A percentile compares a stretch with the other conserved stretches of the same genome.
phyloP scores from a whole-genome alignment of 1,284 basidiomycete species.

The Ustilago tritici region DNA sequence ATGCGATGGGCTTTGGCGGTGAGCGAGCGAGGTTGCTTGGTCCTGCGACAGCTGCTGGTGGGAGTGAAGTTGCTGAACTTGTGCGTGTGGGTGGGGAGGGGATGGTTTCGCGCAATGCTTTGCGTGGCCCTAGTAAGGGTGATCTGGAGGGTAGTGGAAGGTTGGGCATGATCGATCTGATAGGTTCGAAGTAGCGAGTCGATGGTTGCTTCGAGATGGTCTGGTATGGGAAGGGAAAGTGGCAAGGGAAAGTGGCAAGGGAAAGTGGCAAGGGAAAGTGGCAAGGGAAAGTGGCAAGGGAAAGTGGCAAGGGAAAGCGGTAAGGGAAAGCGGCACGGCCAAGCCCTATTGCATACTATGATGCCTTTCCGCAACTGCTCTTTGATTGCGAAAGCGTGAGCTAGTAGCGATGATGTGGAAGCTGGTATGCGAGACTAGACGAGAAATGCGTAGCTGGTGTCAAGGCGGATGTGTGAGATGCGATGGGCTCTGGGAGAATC shows the following conservation, averaged over 20 bases:
- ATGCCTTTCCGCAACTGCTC: neutral
- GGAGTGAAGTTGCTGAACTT: conserved; percentile 40
- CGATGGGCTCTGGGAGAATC: neutral
- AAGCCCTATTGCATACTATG: neutral
- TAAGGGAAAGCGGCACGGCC: neutral
- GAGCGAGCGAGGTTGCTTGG: conserved; percentile 40
- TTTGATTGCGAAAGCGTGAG: neutral
- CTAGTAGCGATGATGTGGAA: neutral
- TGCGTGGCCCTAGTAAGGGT: conserved; percentile 52
- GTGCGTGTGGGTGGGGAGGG: conserved; percentile 40
- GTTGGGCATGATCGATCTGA: conserved; percentile 43
- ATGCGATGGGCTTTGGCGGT: conserved; percentile 37
- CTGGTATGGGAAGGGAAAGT: neutral
- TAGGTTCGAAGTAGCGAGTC: neutral
- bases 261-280: neutral
- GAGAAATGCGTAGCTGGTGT: neutral
- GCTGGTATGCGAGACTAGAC: too few species aligned
- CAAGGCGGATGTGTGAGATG: neutral
- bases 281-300: neutral
- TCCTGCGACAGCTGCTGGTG: conserved; percentile 37
- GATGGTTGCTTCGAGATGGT: neutral
- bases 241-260: neutral
- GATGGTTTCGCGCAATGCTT: conserved; percentile 34
- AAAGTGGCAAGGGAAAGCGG: neutral
- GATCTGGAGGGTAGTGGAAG: conserved; percentile 55